phyloP scores from a whole-genome alignment of 768 basidiomycete species.

The Boletus pseudo-olivaceus region DNA sequence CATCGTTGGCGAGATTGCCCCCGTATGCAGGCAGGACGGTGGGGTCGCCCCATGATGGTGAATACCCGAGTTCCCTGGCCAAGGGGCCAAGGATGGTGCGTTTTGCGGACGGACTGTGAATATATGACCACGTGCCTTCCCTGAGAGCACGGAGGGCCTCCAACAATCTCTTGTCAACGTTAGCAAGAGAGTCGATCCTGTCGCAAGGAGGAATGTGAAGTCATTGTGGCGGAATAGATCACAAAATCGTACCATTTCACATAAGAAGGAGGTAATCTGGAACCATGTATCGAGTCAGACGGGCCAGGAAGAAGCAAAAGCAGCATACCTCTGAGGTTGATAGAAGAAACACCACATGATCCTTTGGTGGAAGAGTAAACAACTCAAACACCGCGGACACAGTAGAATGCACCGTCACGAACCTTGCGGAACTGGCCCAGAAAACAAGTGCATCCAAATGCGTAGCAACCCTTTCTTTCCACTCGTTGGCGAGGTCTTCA shows the following conservation, averaged over 20 bases:
- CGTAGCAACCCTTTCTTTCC: conserved; percentile 37
- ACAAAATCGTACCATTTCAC: conserved; percentile 53
- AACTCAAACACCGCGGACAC: not conserved
- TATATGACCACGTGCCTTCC: conserved; percentile 58
- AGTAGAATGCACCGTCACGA: conserved; percentile 10
- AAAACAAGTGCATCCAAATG: conserved; percentile 68
- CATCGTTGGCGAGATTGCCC: conserved; percentile 44
- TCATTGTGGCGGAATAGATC: not conserved
- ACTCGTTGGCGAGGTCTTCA: conserved; percentile 27
- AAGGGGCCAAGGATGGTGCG: conserved; percentile 42
- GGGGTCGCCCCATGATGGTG: conserved; percentile 63
- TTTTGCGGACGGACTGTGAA: conserved; percentile 37
- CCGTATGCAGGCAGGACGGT: conserved; percentile 58
- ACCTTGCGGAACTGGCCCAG: conserved; percentile 79
- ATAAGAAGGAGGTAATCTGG: conserved; percentile 41
- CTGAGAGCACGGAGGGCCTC: conserved; percentile 52
- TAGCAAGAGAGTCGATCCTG: conserved; percentile 68
- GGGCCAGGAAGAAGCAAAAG: not conserved
- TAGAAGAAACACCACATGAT: conserved; percentile 93
- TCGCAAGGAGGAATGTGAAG: not conserved
- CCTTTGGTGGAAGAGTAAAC: conserved; percentile 35
- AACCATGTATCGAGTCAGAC: conserved; percentile 6
- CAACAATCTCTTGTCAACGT: conserved; percentile 59
- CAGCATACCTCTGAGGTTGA: conserved; percentile 58
- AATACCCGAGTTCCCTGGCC: conserved; percentile 55